Conservation (phyloP, 352 stramenopile genomes). For the Phytophthora pini region DNA sequence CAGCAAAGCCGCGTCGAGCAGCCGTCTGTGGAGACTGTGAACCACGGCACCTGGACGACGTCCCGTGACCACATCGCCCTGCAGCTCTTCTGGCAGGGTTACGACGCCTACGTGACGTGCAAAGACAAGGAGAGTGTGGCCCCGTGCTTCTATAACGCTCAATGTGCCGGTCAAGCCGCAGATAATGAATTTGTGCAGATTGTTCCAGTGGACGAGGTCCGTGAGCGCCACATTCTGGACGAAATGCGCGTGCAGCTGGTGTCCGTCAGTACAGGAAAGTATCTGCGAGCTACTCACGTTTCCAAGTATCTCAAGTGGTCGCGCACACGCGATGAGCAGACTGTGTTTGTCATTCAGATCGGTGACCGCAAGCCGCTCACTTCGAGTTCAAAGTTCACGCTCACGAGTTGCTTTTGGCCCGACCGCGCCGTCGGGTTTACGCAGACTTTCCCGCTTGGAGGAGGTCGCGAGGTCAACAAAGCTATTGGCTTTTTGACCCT, state of each 20-base stretch:
- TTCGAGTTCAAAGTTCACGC: constrained; percentile 57
- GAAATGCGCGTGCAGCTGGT: constrained; percentile 71
- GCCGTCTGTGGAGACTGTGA: constrained; percentile 28
- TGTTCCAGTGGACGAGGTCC: constrained; percentile 56
- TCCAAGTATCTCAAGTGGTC: constrained; percentile 80
- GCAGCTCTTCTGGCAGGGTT: constrained; percentile 76
- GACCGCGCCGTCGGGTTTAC: constrained; percentile 61
- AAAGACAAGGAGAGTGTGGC: constrained; percentile 57
- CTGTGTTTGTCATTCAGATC: constrained; percentile 69
- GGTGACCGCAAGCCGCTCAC: constrained; percentile 57
- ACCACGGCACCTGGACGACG: constrained; percentile 33
- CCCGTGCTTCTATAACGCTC: constrained; percentile 64
- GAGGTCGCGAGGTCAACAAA: constrained; percentile 52
- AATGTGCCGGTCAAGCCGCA: constrained; percentile 40
- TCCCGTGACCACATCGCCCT: constrained; percentile 61
- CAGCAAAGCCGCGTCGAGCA: constrained; percentile 1
- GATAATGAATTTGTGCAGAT: constrained; percentile 67
- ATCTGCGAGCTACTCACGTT: constrained; percentile 63
- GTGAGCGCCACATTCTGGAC: constrained; percentile 62
- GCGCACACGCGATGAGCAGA: constrained; percentile 57
- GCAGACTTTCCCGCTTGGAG: constrained; percentile 59
- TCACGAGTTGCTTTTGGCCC: constrained; percentile 66
- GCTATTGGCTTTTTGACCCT: constrained; percentile 68
- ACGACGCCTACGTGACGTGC: constrained; percentile 63
- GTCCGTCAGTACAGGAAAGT: constrained; percentile 55